phyloP scores from a whole-genome alignment of 2,329 filamentous ascomycete species.

The Penicillium brasilianum region DNA sequence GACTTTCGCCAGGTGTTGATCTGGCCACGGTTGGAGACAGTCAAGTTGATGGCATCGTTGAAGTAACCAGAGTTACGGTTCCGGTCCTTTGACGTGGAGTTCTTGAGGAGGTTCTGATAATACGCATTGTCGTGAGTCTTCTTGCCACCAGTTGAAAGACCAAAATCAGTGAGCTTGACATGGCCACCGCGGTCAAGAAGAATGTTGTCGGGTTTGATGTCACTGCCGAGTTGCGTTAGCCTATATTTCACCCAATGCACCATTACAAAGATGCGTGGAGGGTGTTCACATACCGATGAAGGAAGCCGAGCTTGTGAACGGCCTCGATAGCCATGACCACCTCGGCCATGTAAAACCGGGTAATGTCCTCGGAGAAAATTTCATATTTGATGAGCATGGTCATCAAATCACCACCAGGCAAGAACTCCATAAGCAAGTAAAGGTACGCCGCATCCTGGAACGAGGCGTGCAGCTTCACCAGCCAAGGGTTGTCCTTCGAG shows the following conservation, averaged over 20 bases:
- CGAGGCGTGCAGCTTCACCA: slow-evolving; percentile 96
- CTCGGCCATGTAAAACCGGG: slow-evolving; percentile 98
- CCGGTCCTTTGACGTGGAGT: slow-evolving; percentile 69
- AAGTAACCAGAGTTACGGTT: slow-evolving; percentile 94
- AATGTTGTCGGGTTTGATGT: slow-evolving; percentile 99
- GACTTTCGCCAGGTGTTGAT: slow-evolving; percentile 99
- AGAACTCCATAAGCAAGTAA: slow-evolving; percentile 99
- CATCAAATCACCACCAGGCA: slow-evolving; percentile 98
- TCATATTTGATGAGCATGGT: slow-evolving; percentile 99
- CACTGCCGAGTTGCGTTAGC: slow-evolving; percentile 59
- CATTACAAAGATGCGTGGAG: background rate
- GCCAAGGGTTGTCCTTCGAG: slow-evolving; percentile 95
- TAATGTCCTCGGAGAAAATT: slow-evolving; percentile 98
- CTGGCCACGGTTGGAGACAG: slow-evolving; percentile 94
- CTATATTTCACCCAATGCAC: background rate
- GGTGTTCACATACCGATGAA: slow-evolving; percentile 76
- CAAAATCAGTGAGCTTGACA: slow-evolving; percentile 98
- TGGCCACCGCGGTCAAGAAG: slow-evolving; percentile 92
- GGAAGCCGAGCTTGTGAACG: slow-evolving; percentile 96
- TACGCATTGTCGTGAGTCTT: slow-evolving; percentile 98
- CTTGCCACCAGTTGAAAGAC: slow-evolving; percentile 96
- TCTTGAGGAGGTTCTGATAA: slow-evolving; percentile 93
- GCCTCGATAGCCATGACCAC: slow-evolving; percentile 98
- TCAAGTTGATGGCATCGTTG: slow-evolving; percentile 92
- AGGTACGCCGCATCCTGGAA: slow-evolving; percentile 97